Percentiles rank a stretch among this genome's conserved stretches.
These are phyloP conservation scores for Tetrahymena thermophila DNA, from an alignment of 73 alveolate genomes.

Conservation along the genomic window DNA sequence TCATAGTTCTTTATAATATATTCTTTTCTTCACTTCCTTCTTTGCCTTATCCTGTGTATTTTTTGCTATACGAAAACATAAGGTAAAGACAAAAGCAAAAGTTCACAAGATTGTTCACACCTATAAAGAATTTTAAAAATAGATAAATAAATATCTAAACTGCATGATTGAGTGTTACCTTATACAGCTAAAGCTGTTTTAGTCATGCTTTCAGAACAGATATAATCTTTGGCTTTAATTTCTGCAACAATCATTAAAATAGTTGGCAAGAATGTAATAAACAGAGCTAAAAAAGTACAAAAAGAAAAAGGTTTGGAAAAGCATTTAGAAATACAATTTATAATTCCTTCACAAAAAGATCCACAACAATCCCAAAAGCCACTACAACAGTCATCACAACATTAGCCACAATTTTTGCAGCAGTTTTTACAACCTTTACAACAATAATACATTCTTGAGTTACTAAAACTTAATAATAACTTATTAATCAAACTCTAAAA, in stretches of 20 bases:
- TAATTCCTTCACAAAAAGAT: neutral
- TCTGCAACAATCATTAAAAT: neutral
- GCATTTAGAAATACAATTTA: neutral
- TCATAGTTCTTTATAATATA: neutral
- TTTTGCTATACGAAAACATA: neutral
- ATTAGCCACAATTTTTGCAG: neutral
- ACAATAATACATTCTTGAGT: neutral
- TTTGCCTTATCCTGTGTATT: neutral
- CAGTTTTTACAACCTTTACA: neutral
- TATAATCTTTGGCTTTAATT: neutral
- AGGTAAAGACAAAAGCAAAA: neutral
- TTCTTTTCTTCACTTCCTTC: conserved; percentile 3
- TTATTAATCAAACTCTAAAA: too few relatives aligned
- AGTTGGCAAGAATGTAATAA: neutral
- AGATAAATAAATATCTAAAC: too few relatives aligned
- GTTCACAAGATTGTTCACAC: neutral
- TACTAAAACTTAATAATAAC: neutral
- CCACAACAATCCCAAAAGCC: neutral
- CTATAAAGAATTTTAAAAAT: neutral
- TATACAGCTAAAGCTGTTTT: neutral
- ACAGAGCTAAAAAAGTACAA: neutral
- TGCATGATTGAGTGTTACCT: neutral
- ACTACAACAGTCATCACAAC: neutral
- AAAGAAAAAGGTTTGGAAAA: neutral
- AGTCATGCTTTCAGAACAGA: neutral